These are phyloP conservation scores for Pilatotrama ljubarskyi DNA, from an alignment of 768 basidiomycete species.

Conservation along the genomic window DNA sequence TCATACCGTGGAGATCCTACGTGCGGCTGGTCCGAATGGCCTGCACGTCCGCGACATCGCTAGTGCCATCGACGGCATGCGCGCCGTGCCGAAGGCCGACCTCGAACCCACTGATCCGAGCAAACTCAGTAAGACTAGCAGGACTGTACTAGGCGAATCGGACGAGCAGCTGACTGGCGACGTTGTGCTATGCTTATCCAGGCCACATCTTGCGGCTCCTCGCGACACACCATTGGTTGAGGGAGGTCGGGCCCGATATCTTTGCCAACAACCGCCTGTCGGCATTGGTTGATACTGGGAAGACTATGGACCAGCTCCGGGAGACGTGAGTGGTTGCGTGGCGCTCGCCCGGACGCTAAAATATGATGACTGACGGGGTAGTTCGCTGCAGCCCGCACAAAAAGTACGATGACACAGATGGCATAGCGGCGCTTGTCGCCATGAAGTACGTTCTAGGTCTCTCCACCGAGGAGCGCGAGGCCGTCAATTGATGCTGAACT, in stretches of 20 bases:
- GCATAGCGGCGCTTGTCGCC: conserved; percentile 67
- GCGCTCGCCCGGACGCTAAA: neutral
- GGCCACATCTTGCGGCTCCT: conserved; percentile 73
- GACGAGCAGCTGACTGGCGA: too few relatives aligned
- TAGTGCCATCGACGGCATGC: conserved; percentile 1
- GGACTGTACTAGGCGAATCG: too few relatives aligned
- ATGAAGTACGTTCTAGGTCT: conserved; percentile 50
- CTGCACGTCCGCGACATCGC: conserved; percentile 8
- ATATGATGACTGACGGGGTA: neutral
- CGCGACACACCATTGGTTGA: conserved; percentile 73
- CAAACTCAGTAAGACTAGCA: conserved; percentile 49
- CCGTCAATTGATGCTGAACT: neutral
- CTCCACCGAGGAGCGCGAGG: too few relatives aligned
- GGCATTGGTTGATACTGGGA: conserved; percentile 66
- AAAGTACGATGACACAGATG: conserved; percentile 66
- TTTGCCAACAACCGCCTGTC: conserved; percentile 73
- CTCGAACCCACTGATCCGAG: conserved; percentile 26
- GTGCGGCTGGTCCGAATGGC: conserved; percentile 1
- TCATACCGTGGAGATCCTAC: conserved; percentile 8
- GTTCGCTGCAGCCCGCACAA: conserved; percentile 46
- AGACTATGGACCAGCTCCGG: conserved; percentile 41
- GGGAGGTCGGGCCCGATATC: conserved; percentile 66
- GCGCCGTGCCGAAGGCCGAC: neutral
- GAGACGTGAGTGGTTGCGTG: conserved; percentile 37
- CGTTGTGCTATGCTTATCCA: conserved; percentile 25